Evolutionary conservation across 495 filamentous ascomycete genomes (phyloP).

Genomic region (Lophiotrema nucula): DNA sequence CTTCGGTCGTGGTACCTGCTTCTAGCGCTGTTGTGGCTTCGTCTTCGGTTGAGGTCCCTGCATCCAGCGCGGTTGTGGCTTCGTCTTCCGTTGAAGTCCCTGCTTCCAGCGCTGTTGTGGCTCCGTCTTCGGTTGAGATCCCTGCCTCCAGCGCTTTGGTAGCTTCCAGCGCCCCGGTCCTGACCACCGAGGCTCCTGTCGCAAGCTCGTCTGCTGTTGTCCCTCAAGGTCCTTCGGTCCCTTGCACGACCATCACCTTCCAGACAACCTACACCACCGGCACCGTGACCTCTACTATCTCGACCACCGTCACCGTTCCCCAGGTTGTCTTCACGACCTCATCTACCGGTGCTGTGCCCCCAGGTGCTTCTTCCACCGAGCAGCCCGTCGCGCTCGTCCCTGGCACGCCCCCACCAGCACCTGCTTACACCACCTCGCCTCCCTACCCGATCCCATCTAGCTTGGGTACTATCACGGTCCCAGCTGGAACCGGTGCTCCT

Average conservation of each 20-base stretch:
- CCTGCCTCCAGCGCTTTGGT: background rate
- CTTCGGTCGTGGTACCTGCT: conserved; percentile 8
- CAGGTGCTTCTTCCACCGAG: conserved; percentile 22
- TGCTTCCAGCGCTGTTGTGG: background rate
- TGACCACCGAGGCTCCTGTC: conserved; percentile 45
- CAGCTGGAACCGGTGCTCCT: conserved; percentile 10
- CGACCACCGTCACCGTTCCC: conserved; percentile 68
- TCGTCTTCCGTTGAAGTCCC: background rate
- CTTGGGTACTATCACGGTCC: conserved; percentile 18
- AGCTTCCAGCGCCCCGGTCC: background rate
- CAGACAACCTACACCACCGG: conserved; percentile 45
- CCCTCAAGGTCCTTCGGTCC: conserved; percentile 34
- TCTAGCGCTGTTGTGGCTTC: conserved; percentile 2
- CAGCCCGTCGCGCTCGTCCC: conserved; percentile 51
- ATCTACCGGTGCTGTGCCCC: conserved; percentile 36
- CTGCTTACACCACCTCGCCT: conserved; percentile 34
- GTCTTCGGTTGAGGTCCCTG: conserved; percentile 1
- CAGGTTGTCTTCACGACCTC: conserved; percentile 68
- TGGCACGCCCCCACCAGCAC: conserved; percentile 45
- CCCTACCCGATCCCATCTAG: conserved; percentile 36
- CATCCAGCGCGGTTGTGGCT: background rate
- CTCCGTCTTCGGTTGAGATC: conserved; percentile 2
- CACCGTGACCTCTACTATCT: conserved; percentile 51
- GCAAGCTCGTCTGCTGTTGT: conserved; percentile 8
- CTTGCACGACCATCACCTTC: conserved; percentile 59